Evolutionary conservation across 495 filamentous ascomycete genomes (phyloP).

Genomic region (Glonium stellatum): DNA sequence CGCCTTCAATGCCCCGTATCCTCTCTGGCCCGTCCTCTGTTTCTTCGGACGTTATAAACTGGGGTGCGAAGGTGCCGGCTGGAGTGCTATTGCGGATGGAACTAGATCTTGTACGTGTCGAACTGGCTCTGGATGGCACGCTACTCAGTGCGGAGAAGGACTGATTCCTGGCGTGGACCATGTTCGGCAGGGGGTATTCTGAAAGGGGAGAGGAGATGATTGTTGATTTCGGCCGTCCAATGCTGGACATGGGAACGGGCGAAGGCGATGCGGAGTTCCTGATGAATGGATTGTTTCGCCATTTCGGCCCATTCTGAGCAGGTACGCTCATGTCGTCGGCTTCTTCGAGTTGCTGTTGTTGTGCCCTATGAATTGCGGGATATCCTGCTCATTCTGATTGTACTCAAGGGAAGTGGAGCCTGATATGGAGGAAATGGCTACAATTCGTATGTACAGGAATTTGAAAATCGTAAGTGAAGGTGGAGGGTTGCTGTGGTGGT

Average conservation of each 20-base stretch:
- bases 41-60: constrained; percentile 85
- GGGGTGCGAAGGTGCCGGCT: constrained; percentile 81
- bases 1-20: constrained; percentile 76
- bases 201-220: constrained; percentile 53
- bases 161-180: constrained; percentile 50
- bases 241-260: constrained; percentile 47
- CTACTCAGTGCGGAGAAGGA: constrained; percentile 47
- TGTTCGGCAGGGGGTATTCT: constrained; percentile 33
- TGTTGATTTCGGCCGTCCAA: constrained; percentile 63
- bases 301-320: constrained; percentile 40
- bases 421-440: background rate
- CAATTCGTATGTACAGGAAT: constrained; percentile 18
- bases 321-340: constrained; percentile 33
- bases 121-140: constrained; percentile 33
- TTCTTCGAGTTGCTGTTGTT: constrained; percentile 9
- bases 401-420: background rate
- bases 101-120: constrained; percentile 50
- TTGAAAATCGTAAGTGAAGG: background rate
- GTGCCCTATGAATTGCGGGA: background rate
- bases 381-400: constrained; percentile 1
- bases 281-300: constrained; percentile 72
- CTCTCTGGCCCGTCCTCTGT: constrained; percentile 57
- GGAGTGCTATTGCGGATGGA: constrained; percentile 50
- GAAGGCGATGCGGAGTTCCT: constrained; percentile 58
- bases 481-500: constrained; percentile 6